Base-by-base conservation (phyloP, 2,329 filamentous ascomycete genomes). In the Sclerotinia minor region DNA sequence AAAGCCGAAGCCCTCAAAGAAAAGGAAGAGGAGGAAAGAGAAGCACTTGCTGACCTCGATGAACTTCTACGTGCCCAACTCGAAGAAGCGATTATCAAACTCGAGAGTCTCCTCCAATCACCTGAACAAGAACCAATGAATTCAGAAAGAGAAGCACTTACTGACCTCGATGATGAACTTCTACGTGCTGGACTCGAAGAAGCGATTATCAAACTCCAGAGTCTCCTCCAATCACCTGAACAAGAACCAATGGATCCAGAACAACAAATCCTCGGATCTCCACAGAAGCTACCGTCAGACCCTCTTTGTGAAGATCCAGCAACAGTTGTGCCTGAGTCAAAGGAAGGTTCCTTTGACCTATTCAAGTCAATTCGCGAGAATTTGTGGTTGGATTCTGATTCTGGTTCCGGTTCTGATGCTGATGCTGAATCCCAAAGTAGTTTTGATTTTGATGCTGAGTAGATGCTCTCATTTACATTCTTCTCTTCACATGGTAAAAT, bases 401-500 rank as follows among this genome's bases (percentile, higher is more conserved):
- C 11, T 17, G 6, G 7, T 35, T 35, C 35, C 9, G 32, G 6
- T 32, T 29, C 29, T 29, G 29, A 29, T n/a, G n/a, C n/a, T n/a
- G n/a, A n/a, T n/a, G n/a, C n/a, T n/a, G n/a, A n/a, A n/a, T n/a
- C n/a, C n/a, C n/a, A n/a, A n/a, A n/a, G n/a, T n/a, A n/a, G n/a
- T n/a, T n/a, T 11, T 38, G 54, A 41, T 57, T 41, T 24, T 7
- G 21, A 57, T 26, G 13, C n/a, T 21, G 11, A 57, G n/a, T 41
- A 57, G 54, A 57, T 24, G 26, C 15, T 9, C 38, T 57, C 13
- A 8, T 38, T 19, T 4, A 38, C 2, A 24, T 13, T 57, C n/a
- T 38, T 57, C 53, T 57, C n/a, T 38, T 57, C 53, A 57, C 26
- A 59, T 47, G 57, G 19, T 47, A 21, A 59, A 47, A 47, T 45